Conservation (phyloP, 768 basidiomycete species). For the Trametes cubensis region DNA sequence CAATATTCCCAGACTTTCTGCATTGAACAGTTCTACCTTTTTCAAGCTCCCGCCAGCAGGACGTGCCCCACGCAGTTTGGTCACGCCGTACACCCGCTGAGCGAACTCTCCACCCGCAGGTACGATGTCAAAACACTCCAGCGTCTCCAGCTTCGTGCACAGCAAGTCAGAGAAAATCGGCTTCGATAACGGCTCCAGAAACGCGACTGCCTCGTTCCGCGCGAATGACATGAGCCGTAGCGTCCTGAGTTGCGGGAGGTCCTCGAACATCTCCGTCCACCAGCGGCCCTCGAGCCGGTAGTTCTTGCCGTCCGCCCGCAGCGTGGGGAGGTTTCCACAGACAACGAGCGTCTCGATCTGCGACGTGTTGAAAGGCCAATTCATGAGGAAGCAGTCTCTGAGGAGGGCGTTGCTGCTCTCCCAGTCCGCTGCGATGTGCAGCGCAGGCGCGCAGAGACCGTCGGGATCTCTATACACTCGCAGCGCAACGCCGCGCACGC, state of each 20-base stretch:
- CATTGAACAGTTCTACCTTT: slow-evolving; percentile 3
- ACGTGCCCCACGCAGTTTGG: neutral
- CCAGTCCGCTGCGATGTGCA: neutral
- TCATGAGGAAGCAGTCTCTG: neutral
- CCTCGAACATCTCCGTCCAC: neutral
- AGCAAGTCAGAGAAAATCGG: no score
- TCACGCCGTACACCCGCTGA: neutral
- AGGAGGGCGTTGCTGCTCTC: neutral
- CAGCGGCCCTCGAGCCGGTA: neutral
- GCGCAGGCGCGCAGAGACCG: slow-evolving; percentile 1
- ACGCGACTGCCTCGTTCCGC: neutral
- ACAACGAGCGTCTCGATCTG: slow-evolving; percentile 11
- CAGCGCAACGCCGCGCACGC: neutral
- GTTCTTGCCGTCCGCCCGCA: neutral
- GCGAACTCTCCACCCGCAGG: neutral
- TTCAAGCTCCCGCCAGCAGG: neutral
- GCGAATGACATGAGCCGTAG: neutral
- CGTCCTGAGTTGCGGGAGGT: slow-evolving; percentile 2
- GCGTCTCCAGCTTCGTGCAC: slow-evolving; percentile 1
- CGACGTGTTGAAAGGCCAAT: slow-evolving; percentile 6
- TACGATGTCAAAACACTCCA: neutral
- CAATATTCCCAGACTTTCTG: neutral
- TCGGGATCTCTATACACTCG: neutral
- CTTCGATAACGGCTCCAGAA: neutral
- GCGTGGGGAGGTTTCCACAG: neutral